phyloP scores from a whole-genome alignment of 305 asterid genomes.

The Fraxinus xanthoxyloides region DNA sequence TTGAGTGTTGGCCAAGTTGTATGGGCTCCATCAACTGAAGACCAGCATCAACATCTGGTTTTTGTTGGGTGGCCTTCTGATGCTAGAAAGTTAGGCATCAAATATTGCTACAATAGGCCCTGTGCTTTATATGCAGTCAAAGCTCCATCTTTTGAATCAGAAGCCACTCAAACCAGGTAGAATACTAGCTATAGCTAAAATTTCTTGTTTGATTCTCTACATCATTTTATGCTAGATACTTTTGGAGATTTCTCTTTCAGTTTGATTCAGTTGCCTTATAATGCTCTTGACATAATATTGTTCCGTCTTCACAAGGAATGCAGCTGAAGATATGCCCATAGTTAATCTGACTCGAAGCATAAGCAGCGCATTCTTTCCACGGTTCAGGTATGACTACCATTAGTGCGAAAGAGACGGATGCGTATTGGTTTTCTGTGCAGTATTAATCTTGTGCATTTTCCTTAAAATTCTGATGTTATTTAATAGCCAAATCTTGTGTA shows the following conservation, averaged over 20 bases:
- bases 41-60: conserved; percentile 52
- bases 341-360: conserved; percentile 58
- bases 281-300: conserved; percentile 25
- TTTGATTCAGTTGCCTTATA: conserved; percentile 20
- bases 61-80: conserved; percentile 94
- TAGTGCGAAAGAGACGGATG: background rate
- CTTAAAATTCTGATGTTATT: conserved; percentile 3
- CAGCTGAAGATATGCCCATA: conserved; percentile 38
- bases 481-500: background rate
- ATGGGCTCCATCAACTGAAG: conserved; percentile 75
- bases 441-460: conserved; percentile 1
- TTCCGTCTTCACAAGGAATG: conserved; percentile 36
- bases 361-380: conserved; percentile 80
- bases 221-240: background rate
- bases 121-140: conserved; percentile 82
- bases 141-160: conserved; percentile 55
- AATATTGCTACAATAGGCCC: conserved; percentile 80
- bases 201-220: conserved; percentile 10
- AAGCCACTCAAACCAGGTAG: conserved; percentile 41
- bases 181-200: conserved; percentile 20
- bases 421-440: conserved; percentile 4
- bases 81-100: conserved; percentile 81
- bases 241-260: background rate
- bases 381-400: conserved; percentile 57
- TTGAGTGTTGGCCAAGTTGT: conserved; percentile 90